Evolutionary conservation across 2,329 filamentous ascomycete species (phyloP).

Genomic region (Hypoxylon sp.): DNA sequence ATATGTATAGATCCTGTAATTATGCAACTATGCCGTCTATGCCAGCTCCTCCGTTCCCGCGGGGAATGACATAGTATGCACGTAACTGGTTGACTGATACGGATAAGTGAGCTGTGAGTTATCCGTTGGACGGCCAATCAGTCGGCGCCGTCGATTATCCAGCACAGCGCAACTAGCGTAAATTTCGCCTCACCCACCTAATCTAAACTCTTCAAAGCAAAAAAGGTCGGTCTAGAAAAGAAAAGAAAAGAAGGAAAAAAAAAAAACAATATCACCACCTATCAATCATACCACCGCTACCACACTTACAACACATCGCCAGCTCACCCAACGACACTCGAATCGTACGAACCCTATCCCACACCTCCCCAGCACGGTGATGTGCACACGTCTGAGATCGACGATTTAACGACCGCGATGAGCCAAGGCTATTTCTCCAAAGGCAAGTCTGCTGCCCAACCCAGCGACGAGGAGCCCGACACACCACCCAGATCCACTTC

Average conservation of each 20-base stretch:
- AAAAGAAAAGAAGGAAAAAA: conserved; percentile 16
- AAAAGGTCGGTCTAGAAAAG: conserved; percentile 4
- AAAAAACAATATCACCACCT: conserved; percentile 27
- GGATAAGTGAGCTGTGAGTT: neutral
- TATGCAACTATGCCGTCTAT: too few species aligned
- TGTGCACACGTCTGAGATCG: conserved; percentile 34
- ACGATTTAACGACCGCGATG: conserved; percentile 54
- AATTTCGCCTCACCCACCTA: conserved; percentile 8
- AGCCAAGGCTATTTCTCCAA: conserved; percentile 67
- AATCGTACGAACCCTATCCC: neutral
- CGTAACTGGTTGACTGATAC: neutral
- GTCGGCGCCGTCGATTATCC: neutral
- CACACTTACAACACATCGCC: neutral
- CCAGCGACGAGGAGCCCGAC: conserved; percentile 38
- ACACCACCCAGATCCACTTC: conserved; percentile 41
- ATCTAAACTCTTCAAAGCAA: neutral
- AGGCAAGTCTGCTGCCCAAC: conserved; percentile 56
- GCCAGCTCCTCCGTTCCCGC: too few species aligned
- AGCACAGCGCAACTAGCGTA: neutral
- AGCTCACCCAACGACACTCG: neutral
- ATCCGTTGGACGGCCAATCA: conserved; percentile 7
- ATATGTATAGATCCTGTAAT: too few species aligned
- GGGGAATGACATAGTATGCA: neutral
- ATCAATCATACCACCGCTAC: conserved; percentile 2
- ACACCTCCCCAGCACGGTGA: conserved; percentile 2